Evolutionary conservation across 2,329 filamentous ascomycete species (phyloP).

Genomic region (Aureobasidium leucospermi): DNA sequence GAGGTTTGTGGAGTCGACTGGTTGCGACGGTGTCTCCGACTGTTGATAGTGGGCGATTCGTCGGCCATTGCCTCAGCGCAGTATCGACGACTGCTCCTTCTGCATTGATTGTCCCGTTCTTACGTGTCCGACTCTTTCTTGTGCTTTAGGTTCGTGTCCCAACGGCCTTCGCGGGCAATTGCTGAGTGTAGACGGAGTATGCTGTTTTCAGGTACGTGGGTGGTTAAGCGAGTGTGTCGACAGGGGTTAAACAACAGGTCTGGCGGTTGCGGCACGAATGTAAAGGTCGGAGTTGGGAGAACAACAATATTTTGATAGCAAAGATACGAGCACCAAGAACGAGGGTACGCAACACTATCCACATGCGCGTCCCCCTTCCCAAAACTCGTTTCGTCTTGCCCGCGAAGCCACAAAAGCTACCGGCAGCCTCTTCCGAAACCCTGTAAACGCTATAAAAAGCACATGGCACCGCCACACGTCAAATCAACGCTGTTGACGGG

Average conservation of each 20-base stretch:
- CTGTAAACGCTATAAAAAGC: background rate
- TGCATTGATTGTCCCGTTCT: conserved; percentile 1
- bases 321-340: background rate
- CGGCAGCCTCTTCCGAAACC: background rate
- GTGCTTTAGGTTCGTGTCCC: background rate
- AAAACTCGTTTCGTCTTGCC: conserved; percentile 4
- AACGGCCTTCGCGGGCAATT: background rate
- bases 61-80: conserved; percentile 21
- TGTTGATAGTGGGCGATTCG: conserved; percentile 23
- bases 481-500: background rate
- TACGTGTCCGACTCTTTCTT: conserved; percentile 5
- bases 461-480: conserved; percentile 1
- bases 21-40: conserved; percentile 33
- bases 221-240: background rate
- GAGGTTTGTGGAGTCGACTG: conserved; percentile 47
- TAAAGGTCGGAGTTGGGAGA: background rate
- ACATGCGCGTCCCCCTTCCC: conserved; percentile 8
- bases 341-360: conserved; percentile 6
- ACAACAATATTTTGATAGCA: background rate
- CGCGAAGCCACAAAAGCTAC: conserved; percentile 3
- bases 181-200: background rate
- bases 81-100: background rate
- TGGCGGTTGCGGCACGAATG: background rate
- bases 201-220: background rate
- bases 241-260: background rate